These are phyloP conservation scores for Dactylellina drechsleri DNA, from an alignment of 2,329 filamentous ascomycete genomes.

Conservation along the genomic window DNA sequence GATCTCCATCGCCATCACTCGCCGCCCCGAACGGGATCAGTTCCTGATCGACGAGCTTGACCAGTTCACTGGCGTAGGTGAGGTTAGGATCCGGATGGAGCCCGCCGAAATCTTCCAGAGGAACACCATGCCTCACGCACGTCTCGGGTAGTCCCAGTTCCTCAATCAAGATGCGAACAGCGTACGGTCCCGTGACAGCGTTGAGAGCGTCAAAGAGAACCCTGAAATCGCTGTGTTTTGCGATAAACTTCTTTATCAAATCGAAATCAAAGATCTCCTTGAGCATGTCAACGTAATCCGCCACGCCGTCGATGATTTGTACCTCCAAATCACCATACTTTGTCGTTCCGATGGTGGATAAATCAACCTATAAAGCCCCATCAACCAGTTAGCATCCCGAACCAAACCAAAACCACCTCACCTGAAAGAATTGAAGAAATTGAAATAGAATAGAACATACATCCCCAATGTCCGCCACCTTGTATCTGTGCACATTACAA, in stretches of 20 bases:
- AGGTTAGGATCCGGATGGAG: conserved; percentile 98
- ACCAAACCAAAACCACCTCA: not conserved
- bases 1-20: conserved; percentile 95
- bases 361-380: conserved; percentile 66
- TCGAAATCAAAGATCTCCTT: conserved; percentile 99
- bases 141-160: conserved; percentile 83
- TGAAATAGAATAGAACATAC: conserved; percentile 62
- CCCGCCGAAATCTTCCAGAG: conserved; percentile 93
- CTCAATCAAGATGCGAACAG: conserved; percentile 90
- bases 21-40: conserved; percentile 95
- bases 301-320: conserved; percentile 91
- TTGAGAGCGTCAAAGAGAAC: conserved; percentile 93
- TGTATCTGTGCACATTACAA: conserved; percentile 90
- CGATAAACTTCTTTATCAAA: conserved; percentile 93
- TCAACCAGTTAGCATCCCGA: not conserved
- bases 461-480: conserved; percentile 85
- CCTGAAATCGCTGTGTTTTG: conserved; percentile 79
- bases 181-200: conserved; percentile 95
- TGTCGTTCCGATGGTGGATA: conserved; percentile 81
- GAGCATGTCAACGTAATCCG: conserved; percentile 92
- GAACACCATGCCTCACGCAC: conserved; percentile 90
- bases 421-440: too few species aligned
- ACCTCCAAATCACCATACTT: conserved; percentile 89
- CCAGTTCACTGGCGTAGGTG: conserved; percentile 93
- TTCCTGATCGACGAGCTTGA: conserved; percentile 90